A percentile compares a stretch with the other conserved stretches of the same genome.
These are phyloP conservation scores for Lipomyces sp. DNA, from an alignment of 805 yeast genomes.

Conservation along the genomic window DNA sequence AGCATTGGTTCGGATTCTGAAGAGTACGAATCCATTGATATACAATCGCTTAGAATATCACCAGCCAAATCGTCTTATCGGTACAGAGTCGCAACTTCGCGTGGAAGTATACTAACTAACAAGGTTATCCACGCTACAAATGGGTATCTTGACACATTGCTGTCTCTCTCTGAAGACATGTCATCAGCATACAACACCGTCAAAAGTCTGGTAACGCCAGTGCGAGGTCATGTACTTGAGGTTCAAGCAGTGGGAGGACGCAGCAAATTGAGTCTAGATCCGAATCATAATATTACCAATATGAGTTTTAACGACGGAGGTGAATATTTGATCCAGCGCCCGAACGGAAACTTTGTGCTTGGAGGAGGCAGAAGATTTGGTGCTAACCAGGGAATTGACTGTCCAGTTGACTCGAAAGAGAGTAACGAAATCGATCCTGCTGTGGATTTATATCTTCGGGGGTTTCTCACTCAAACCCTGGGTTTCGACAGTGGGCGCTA, in stretches of 20 bases:
- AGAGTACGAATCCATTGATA: slow-evolving; percentile 18
- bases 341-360: slow-evolving; percentile 29
- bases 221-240: slow-evolving; percentile 35
- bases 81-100: slow-evolving; percentile 34
- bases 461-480: slow-evolving; percentile 20
- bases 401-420: neutral
- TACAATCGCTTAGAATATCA: slow-evolving; percentile 6
- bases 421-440: slow-evolving; percentile 33
- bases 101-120: slow-evolving; percentile 37
- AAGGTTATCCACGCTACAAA: slow-evolving; percentile 43
- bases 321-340: slow-evolving; percentile 24
- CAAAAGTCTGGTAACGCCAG: slow-evolving; percentile 29
- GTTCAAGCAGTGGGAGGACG: slow-evolving; percentile 5
- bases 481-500: slow-evolving; percentile 37
- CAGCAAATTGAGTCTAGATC: slow-evolving; percentile 9
- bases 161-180: slow-evolving; percentile 12
- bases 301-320: slow-evolving; percentile 24
- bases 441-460: slow-evolving; percentile 34
- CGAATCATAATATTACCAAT: slow-evolving; percentile 16
- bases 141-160: slow-evolving; percentile 34
- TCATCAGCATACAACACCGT: neutral
- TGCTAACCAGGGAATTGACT: slow-evolving; percentile 7
- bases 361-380: slow-evolving; percentile 31
- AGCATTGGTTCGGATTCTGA: slow-evolving; percentile 13
- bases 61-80: slow-evolving; percentile 12